Evolutionary conservation across 495 filamentous ascomycete genomes (phyloP), one percentile per base, ranked within the genome.

Genomic region (Penicillium taxi): DNA sequence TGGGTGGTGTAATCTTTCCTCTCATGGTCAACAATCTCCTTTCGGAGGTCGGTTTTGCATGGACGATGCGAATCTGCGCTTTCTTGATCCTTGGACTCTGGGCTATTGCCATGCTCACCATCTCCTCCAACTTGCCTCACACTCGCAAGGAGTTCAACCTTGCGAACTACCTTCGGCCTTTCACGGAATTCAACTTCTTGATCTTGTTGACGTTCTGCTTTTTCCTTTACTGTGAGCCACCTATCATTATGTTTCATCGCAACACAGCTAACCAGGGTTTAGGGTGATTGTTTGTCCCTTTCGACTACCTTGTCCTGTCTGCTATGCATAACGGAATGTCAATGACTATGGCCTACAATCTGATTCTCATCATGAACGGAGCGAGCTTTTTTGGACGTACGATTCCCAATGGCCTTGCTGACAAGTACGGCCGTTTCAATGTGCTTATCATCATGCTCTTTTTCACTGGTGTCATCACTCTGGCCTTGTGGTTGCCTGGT

Each of bases 341-440:
- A 15, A 14, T 43, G 1, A 39, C 49, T 4, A 55, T 88, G 7
- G 68, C 77, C 3, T 60, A 59, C 11, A 87, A 88, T 48, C 58
- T 87, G 9, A 55, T 87, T 20, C 64, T 83, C 0, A 81, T 89
- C 37, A 56, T 89, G 28, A 90, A 88, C 46, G 81, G 77, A 0
- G 69, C 72, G n/a, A 78, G 72, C 74, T 77, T 86, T 39, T 69
- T 82, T 29, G 84, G 84, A 11, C 76, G 84, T 32, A 84, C 83
- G 32, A 42, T 84, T 7, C 82, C 82, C 2, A 80, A 80, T n/a
- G 74, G 76, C 46, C 32, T 82, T 12, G 84, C 78, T 26, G 85
- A 91, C 55, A 75, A 72, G 41, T 25, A 83, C 22, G 85, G 85
- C 1, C 74, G 80, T 16, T 88, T 75, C 64, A 90, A 90, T 56